Evolutionary conservation across 805 yeast species (phyloP).

Genomic region (Candida multigemmis): DNA sequence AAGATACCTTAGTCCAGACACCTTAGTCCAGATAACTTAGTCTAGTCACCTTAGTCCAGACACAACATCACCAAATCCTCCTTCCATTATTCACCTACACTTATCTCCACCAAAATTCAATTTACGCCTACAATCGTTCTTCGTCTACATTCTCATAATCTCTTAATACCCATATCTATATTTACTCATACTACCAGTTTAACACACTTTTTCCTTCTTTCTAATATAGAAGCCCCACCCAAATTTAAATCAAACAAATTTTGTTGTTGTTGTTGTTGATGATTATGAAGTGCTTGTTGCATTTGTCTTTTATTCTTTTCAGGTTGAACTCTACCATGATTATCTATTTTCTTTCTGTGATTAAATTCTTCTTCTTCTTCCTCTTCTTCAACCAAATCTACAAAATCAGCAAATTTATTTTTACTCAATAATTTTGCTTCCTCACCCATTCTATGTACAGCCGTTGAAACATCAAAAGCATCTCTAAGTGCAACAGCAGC

Average conservation of each 20-base stretch:
- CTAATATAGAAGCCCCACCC: slow-evolving; percentile 45
- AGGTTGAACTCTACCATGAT: slow-evolving; percentile 5
- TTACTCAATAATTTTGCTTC: slow-evolving; percentile 35
- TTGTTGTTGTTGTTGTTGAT: slow-evolving; percentile 6
- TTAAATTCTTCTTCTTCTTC: slow-evolving; percentile 10
- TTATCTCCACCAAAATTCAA: too few species aligned
- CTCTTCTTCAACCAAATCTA: slow-evolving; percentile 31
- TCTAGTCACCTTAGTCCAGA: too few species aligned
- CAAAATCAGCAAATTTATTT: slow-evolving; percentile 11
- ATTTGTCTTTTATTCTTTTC: slow-evolving; percentile 1
- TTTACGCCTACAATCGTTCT: too few species aligned
- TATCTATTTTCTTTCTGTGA: neutral
- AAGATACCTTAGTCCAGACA: too few species aligned
- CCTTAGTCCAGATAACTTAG: too few species aligned
- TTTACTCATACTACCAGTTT: too few species aligned
- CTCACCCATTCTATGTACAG: slow-evolving; percentile 74
- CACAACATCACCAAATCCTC: too few species aligned
- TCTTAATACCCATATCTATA: too few species aligned
- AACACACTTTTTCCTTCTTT: slow-evolving; percentile 31
- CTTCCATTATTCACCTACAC: too few species aligned
- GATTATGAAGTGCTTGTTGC: slow-evolving; percentile 3
- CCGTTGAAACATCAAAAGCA: slow-evolving; percentile 79
- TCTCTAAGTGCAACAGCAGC: slow-evolving; percentile 78
- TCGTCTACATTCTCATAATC: too few species aligned
- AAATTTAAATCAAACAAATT: slow-evolving; percentile 37